Conservation (phyloP, 1,284 basidiomycete species). For the Rhodotorula sp. region DNA sequence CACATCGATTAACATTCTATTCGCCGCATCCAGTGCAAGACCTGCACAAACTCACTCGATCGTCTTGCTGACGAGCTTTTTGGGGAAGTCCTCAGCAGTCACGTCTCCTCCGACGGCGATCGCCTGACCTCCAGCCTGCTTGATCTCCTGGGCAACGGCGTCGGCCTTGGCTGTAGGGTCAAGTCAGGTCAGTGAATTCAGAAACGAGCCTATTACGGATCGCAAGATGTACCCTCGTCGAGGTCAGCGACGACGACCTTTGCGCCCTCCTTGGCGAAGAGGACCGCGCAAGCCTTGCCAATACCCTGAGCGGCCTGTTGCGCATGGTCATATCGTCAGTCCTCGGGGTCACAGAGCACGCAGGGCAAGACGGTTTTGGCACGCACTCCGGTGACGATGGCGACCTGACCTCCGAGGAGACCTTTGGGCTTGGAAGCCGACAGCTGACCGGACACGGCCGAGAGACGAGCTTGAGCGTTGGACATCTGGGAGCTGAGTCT, state of each 20-base stretch:
- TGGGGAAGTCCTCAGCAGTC: slow-evolving; percentile 75
- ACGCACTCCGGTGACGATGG: slow-evolving; percentile 72
- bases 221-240: slow-evolving; percentile 56
- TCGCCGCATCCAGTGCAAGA: neutral
- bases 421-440: slow-evolving; percentile 58
- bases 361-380: neutral
- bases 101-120: slow-evolving; percentile 73
- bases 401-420: slow-evolving; percentile 71
- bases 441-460: slow-evolving; percentile 62
- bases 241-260: slow-evolving; percentile 73
- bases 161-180: slow-evolving; percentile 62
- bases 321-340: no score
- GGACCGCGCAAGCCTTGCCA: slow-evolving; percentile 67
- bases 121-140: slow-evolving; percentile 67
- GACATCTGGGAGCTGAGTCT: neutral
- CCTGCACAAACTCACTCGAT: slow-evolving; percentile 59
- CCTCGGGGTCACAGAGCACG: no score
- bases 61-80: slow-evolving; percentile 72
- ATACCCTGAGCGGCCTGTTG: slow-evolving; percentile 78
- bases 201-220: no score
- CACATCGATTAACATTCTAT: fast-evolving
- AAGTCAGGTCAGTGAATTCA: neutral
- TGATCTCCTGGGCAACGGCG: slow-evolving; percentile 71
- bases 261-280: slow-evolving; percentile 81
- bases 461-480: slow-evolving; percentile 13